Evolutionary conservation across 2,329 filamentous ascomycete species (phyloP), one percentile per base, ranked within the genome.

Genomic region (Cladosporium sp.): DNA sequence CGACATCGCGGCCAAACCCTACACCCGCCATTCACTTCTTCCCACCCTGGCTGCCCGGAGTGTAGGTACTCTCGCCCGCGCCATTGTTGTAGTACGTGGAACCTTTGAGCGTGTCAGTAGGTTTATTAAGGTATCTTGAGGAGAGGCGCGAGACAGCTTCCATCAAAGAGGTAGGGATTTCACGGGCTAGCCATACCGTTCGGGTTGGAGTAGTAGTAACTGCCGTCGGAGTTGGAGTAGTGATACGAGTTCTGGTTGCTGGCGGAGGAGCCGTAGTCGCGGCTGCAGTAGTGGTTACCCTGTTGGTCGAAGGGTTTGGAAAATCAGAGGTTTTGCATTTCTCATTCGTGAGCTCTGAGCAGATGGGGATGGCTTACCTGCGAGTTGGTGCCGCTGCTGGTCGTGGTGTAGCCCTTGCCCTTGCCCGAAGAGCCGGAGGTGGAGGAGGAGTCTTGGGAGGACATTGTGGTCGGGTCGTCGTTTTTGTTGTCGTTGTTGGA

Each of bases 251-350:
- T 85, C 25, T 69, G 67, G 64, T 83, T 82, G 43, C 73, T 56
- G 7, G 76, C 79, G 43, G 67, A 59, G 55, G 72, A 74, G 54
- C 80, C 80, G 57, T 85, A 85, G 68, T 83, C 79, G 29, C 83
- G 81, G 38, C 76, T 67, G 67, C 82, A 84, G 61, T 81, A 86
- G 69, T 82, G 78, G 68, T 86, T 86, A 55, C 84, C 83, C 82
- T 85, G 49, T n/a, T 33, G 5, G 19, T 18, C 8, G 7, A 1
- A 4, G 16, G 32, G 32, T 13, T 33, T 13, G 32, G 32, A 8
- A n/a, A 15, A 40, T 25, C 9, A n/a, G n/a, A n/a, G n/a, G n/a
- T n/a, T n/a, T n/a, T n/a, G n/a, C n/a, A n/a, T n/a, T n/a, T n/a
- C n/a, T n/a, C n/a, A n/a, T n/a, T n/a, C n/a, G n/a, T n/a, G n/a